Evolutionary conservation across 2,329 filamentous ascomycete genomes (phyloP).

Genomic region (Clonostachys byssicola): DNA sequence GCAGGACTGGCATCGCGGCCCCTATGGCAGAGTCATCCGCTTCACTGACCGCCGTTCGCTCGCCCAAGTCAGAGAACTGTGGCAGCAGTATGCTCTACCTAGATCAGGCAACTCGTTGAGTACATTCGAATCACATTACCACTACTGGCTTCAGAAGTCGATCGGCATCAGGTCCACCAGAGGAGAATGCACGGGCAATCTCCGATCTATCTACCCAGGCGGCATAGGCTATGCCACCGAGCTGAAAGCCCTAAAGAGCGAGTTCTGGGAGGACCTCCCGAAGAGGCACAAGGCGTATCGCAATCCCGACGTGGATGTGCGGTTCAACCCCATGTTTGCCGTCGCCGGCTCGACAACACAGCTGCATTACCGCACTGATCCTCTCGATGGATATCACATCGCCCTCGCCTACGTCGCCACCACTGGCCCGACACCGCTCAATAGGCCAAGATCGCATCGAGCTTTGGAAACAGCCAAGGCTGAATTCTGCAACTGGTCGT

Average conservation of each 20-base stretch:
- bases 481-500: conserved; percentile 42
- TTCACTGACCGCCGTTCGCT: conserved; percentile 47
- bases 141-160: conserved; percentile 4
- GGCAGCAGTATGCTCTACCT: conserved; percentile 15
- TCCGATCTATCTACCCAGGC: conserved; percentile 32
- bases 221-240: conserved; percentile 14
- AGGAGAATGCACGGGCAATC: conserved; percentile 11
- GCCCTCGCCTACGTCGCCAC: conserved; percentile 37
- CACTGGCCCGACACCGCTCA: conserved; percentile 30
- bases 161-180: not conserved
- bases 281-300: conserved; percentile 10
- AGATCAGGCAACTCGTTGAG: too few species aligned
- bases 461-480: conserved; percentile 24
- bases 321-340: conserved; percentile 40
- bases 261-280: conserved; percentile 29
- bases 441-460: conserved; percentile 6
- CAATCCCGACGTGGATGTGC: conserved; percentile 7
- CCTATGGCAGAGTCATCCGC: conserved; percentile 36
- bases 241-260: conserved; percentile 10
- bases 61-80: conserved; percentile 28
- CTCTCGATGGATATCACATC: conserved; percentile 53
- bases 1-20: conserved; percentile 34
- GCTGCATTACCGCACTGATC: conserved; percentile 45
- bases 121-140: conserved; percentile 3
- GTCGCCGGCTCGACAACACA: conserved; percentile 21